Percentiles rank a stretch among this genome's conserved stretches.
phyloP scores from a whole-genome alignment of 2,329 filamentous ascomycete species.

The Purpureocillium lavendulum region DNA sequence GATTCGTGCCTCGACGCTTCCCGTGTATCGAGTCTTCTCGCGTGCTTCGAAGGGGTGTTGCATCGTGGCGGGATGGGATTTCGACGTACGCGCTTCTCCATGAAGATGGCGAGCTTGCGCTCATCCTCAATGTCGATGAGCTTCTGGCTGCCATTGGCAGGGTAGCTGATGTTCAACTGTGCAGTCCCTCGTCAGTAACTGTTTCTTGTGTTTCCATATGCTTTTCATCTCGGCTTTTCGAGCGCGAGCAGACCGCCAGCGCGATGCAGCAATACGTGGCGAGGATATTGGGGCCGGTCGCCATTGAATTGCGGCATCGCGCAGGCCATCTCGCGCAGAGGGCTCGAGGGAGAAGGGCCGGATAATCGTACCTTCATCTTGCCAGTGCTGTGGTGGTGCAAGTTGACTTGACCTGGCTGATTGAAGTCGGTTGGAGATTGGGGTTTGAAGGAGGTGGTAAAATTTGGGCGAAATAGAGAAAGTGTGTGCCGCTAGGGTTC shows the following conservation, averaged over 20 bases:
- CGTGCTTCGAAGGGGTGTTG: too few species aligned
- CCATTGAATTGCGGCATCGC: too few species aligned
- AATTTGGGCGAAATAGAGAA: slow-evolving; percentile 29
- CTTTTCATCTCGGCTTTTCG: too few species aligned
- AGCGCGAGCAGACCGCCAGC: too few species aligned
- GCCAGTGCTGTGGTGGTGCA: slow-evolving; percentile 35
- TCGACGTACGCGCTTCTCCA: slow-evolving; percentile 85
- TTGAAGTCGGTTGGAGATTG: slow-evolving; percentile 27
- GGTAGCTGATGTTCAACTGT: slow-evolving; percentile 67
- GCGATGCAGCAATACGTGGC: too few species aligned
- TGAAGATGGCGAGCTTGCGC: slow-evolving; percentile 97
- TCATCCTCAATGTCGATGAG: slow-evolving; percentile 99
- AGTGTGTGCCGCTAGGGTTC: slow-evolving; percentile 35
- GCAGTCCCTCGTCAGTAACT: background rate
- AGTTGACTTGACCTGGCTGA: slow-evolving; percentile 33
- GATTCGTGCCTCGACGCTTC: too few species aligned
- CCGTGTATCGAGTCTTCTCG: too few species aligned
- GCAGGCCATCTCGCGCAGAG: too few species aligned
- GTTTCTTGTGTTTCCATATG: too few species aligned
- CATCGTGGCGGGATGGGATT: too few species aligned
- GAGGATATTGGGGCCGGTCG: too few species aligned
- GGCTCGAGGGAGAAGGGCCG: background rate
- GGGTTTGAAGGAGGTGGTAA: slow-evolving; percentile 14
- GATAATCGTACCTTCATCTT: slow-evolving; percentile 36
- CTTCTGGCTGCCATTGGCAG: slow-evolving; percentile 99